Conservation (phyloP, 1,284 basidiomycete species). For the Tilletiaria anomala region DNA sequence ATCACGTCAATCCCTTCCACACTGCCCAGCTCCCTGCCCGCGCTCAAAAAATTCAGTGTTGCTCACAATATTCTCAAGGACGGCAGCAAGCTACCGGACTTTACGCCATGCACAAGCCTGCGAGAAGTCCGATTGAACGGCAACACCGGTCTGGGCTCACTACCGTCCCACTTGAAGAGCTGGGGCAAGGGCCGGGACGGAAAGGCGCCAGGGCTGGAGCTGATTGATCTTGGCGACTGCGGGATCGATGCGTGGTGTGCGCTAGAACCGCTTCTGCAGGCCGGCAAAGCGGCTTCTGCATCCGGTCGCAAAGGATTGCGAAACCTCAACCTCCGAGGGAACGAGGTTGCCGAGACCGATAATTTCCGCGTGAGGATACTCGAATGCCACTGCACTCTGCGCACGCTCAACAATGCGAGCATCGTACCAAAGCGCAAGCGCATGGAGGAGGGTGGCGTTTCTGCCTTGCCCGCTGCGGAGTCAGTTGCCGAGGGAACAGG, state of each 20-base stretch:
- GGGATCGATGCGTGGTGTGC: constrained; percentile 16
- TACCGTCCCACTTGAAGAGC: constrained; percentile 16
- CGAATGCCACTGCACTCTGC: constrained; percentile 10
- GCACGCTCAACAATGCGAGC: constrained; percentile 12
- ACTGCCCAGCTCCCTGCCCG: constrained; percentile 20
- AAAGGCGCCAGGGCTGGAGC: constrained; percentile 18
- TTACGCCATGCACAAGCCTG: constrained; percentile 19
- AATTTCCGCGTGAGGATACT: constrained; percentile 1
- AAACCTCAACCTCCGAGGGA: constrained; percentile 22
- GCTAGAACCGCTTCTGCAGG: constrained; percentile 10
- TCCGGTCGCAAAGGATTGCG: constrained; percentile 13
- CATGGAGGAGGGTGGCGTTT: not conserved
- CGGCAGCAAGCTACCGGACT: constrained; percentile 16
- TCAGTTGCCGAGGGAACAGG: no score
- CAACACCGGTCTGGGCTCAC: constrained; percentile 10
- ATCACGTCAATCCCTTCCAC: constrained; percentile 18
- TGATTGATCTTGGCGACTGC: constrained; percentile 29
- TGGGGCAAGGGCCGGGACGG: constrained; percentile 28
- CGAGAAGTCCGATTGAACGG: constrained; percentile 29
- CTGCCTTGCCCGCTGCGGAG: not conserved
- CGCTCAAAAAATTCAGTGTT: constrained; percentile 28
- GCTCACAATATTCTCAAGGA: constrained; percentile 20
- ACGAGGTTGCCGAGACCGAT: constrained; percentile 19
- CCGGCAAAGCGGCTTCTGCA: constrained; percentile 5
- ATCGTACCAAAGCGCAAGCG: not conserved